Evolutionary conservation across 164 flowering plant species (phyloP), one percentile per base, ranked within the genome.

Genomic region (Liquidambar formosana): DNA sequence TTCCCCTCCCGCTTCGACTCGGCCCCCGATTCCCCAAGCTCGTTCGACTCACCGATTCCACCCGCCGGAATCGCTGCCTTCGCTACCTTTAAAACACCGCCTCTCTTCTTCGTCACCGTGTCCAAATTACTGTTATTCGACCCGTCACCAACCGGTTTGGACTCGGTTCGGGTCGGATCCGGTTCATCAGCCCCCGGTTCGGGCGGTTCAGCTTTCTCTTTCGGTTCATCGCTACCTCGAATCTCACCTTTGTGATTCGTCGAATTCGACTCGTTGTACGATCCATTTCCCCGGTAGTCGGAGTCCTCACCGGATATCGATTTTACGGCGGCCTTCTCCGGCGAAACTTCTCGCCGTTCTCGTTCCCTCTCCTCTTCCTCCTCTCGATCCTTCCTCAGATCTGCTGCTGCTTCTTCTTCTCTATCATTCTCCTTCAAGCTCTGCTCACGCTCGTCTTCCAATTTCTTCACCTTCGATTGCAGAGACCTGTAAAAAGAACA

Each of bases 401-500:
- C 41, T 33, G 6, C 41, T 33, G 2, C 41, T 33, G 2, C 41
- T 33, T 33, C 41, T 33, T 33, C 41, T 6, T 33, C 6, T 33
- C 6, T 33, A 33, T 33, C 6, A 33, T 33, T 33, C 41, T 33
- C 41, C 41, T 33, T 33, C 41, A 33, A 33, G 57, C 64, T 77
- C 73, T 22, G 33, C 38, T 77, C 79, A 11, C 77, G 57, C 27
- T 79, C 80, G 44, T 76, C 74, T 61, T 71, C 80, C 61, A 79
- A 76, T 43, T 72, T 73, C 80, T 74, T 76, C 71, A 79, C 78
- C 64, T 79, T 79, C 76, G 60, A 57, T 61, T 79, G 71, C 71
- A 79, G 60, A 49, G 76, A 79, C 80, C 82, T 79, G 80, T 66
- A 41, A 38, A 23, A n/a, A 45, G 5, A 44, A 59, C n/a, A 57